Conservation (phyloP, 2,329 filamentous ascomycete genomes). For the Penicillium capsulatum region DNA sequence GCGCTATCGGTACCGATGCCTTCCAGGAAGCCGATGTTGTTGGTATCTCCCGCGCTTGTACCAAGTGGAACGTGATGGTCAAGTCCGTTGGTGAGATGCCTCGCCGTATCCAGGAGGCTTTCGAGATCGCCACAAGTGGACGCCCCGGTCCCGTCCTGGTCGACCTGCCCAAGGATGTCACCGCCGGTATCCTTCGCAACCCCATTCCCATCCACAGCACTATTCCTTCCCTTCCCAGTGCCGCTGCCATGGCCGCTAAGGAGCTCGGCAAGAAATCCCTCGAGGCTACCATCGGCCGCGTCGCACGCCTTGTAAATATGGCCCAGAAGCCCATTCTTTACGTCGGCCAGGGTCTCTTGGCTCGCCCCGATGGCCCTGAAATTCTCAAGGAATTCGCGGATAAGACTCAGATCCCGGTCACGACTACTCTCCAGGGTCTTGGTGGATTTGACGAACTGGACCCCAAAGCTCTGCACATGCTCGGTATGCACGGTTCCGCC, state of each 20-base stretch:
- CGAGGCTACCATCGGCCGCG: constrained; percentile 66
- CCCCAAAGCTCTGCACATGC: constrained; percentile 93
- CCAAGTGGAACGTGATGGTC: constrained; percentile 99
- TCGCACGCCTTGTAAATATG: constrained; percentile 76
- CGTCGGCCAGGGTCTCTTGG: constrained; percentile 84
- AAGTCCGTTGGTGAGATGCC: constrained; percentile 92
- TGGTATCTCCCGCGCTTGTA: constrained; percentile 90
- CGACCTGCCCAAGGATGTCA: constrained; percentile 94
- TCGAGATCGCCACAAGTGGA: constrained; percentile 93
- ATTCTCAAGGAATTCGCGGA: constrained; percentile 82
- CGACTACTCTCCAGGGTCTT: constrained; percentile 89
- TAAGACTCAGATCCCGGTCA: constrained; percentile 87
- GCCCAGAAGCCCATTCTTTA: constrained; percentile 95
- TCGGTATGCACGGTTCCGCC: constrained; percentile 95
- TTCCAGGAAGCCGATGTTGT: constrained; percentile 96
- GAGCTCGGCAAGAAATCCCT: constrained; percentile 70
- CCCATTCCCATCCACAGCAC: constrained; percentile 75
- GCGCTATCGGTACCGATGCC: constrained; percentile 86
- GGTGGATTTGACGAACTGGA: constrained; percentile 91
- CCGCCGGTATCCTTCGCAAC: constrained; percentile 73
- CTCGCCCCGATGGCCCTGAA: constrained; percentile 70
- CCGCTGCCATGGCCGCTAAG: constrained; percentile 75
- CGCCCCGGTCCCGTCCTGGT: constrained; percentile 92
- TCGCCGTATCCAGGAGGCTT: constrained; percentile 91
- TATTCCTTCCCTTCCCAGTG: constrained; percentile 76